Evolutionary conservation across 495 filamentous ascomycete genomes (phyloP).

Genomic region (Penicillium silybi): DNA sequence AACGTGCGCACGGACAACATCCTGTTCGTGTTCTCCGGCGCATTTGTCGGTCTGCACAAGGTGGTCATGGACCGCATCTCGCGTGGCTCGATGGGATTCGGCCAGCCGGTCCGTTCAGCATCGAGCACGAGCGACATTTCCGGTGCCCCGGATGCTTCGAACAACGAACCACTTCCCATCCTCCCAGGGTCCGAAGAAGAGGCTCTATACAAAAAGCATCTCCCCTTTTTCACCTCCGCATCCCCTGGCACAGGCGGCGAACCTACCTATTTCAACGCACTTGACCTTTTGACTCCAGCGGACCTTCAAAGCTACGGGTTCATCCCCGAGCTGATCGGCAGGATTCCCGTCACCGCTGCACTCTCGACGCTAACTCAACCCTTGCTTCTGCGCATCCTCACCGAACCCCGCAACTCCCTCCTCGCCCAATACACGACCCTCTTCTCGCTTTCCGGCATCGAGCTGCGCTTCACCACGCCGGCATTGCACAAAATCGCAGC

Average conservation of each 20-base stretch:
- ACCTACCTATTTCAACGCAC: constrained; percentile 63
- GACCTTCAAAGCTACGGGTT: constrained; percentile 91
- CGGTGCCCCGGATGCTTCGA: constrained; percentile 21
- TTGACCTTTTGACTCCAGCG: constrained; percentile 74
- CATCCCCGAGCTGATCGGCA: constrained; percentile 90
- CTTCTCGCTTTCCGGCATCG: constrained; percentile 77
- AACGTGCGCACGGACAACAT: constrained; percentile 94
- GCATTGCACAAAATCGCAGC: constrained; percentile 77
- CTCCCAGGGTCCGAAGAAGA: constrained; percentile 52
- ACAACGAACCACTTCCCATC: constrained; percentile 44
- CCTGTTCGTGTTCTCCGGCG: constrained; percentile 92
- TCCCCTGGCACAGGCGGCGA: constrained; percentile 29
- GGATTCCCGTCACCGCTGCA: constrained; percentile 82
- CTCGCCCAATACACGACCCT: constrained; percentile 80
- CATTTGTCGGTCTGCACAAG: constrained; percentile 91
- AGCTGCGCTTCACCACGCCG: constrained; percentile 75
- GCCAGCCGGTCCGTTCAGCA: constrained; percentile 65
- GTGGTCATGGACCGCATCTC: constrained; percentile 79
- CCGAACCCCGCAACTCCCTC: constrained; percentile 84
- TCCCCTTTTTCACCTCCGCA: constrained; percentile 59
- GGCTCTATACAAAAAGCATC: constrained; percentile 61
- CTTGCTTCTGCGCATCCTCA: constrained; percentile 81
- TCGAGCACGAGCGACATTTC: constrained; percentile 23
- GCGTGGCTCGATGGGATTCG: constrained; percentile 88
- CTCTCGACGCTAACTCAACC: constrained; percentile 74